Percentiles rank a stretch among this genome's conserved stretches.
These are phyloP conservation scores for Fraxinus albicans DNA, from an alignment of 305 asterid genomes.

Conservation along the genomic window DNA sequence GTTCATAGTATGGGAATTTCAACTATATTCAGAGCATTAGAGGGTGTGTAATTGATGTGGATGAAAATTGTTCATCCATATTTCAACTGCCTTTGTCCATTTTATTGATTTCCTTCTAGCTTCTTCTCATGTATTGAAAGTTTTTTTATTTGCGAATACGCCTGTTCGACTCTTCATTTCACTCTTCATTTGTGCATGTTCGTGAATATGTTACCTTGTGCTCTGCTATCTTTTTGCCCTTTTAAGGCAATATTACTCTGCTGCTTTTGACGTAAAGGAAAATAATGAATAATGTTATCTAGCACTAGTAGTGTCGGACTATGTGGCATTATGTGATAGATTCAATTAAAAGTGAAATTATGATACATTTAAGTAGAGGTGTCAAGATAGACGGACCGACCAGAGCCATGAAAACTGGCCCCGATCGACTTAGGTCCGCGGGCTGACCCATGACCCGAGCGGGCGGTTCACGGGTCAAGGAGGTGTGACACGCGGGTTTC, in stretches of 20 bases:
- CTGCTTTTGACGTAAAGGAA: neutral
- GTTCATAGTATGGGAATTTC: slow-evolving; percentile 21
- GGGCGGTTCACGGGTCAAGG: no score
- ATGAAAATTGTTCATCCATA: neutral
- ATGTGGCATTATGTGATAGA: no score
- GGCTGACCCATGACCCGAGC: no score
- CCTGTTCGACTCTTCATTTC: neutral
- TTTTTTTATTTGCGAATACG: neutral
- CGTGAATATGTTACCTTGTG: neutral
- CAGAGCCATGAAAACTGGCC: no score
- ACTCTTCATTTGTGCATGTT: neutral
- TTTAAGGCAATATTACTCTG: neutral
- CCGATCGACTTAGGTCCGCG: no score
- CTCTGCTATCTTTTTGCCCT: neutral
- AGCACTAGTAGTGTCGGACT: no score
- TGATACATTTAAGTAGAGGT: no score
- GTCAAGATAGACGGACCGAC: no score
- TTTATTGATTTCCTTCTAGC: neutral
- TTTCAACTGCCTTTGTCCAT: neutral
- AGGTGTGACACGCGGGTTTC: no score
- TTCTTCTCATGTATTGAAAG: neutral
- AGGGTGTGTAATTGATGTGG: neutral
- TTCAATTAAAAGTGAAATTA: no score
- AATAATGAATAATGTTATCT: neutral
- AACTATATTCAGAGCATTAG: neutral